Evolutionary conservation across 495 filamentous ascomycete genomes (phyloP), one percentile per base, ranked within the genome.

Genomic region (Polyplosphaeria fusca): DNA sequence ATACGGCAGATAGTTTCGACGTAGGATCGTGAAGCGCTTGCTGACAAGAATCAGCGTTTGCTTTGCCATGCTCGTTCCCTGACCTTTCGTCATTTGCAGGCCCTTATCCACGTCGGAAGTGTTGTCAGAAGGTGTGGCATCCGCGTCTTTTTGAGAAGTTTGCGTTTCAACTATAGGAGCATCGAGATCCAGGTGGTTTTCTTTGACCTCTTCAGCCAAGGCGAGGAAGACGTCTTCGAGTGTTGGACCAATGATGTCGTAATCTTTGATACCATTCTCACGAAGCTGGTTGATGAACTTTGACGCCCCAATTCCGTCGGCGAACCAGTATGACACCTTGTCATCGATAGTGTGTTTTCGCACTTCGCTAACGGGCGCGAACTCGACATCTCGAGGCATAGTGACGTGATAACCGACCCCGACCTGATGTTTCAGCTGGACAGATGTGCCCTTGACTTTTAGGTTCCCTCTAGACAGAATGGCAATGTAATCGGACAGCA

Each of bases 171-270:
- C 30, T 0, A 27, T 5, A 9, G 20, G 37, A 38, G 28, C 19
- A n/a, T 52, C 39, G 26, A 12, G 28, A 18, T 59, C 58, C 20
- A 52, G 35, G 1, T 41, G 55, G 41, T 72, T 66, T 50, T 71
- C 70, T 26, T 66, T 68, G 50, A 71, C 67, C 46, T 72, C 88
- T 53, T 88, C 85, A 1, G 91, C 89, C 27, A 94, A 77, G 48
- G 87, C 86, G 47, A 95, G 71, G 69, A 95, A 95, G 0, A 94
- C 87, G 65, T 91, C 87, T 68, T 92, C 88, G 52, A 95, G 91
- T 0, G 87, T 92, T 2, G 90, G 90, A 0, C 90, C 89, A 30
- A 82, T 82, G 39, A 93, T 82, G 35, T 86, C 82, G 68, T 91
- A 91, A 35, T 91, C 86, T 3, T 75, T 73, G 43, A 89, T 76